phyloP scores from a whole-genome alignment of 169 alveolate genomes.

The Eimeria acervulina region DNA sequence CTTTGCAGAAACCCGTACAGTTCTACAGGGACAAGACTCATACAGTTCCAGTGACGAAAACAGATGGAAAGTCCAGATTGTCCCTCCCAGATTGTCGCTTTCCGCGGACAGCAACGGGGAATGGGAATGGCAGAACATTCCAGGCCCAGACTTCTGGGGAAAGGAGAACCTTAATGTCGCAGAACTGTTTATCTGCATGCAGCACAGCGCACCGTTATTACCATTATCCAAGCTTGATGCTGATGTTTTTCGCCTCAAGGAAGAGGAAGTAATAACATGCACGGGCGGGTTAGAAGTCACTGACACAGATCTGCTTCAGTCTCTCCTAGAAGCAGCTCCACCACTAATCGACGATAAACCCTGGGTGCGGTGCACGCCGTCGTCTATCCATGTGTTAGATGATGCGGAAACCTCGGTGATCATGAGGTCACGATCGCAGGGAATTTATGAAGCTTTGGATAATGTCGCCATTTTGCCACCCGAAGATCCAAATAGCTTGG shows the following conservation, averaged over 20 bases:
- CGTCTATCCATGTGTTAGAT: not conserved
- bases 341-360: slow-evolving; percentile 39
- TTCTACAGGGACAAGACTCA: not conserved
- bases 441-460: not conserved
- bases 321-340: slow-evolving; percentile 56
- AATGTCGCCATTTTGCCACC: slow-evolving; percentile 5
- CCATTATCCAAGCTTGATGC: slow-evolving; percentile 30
- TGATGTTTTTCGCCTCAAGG: slow-evolving; percentile 61
- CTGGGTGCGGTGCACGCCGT: not conserved
- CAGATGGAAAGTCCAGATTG: slow-evolving; percentile 22
- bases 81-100: slow-evolving; percentile 1
- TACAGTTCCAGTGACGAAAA: not conserved
- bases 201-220: slow-evolving; percentile 11
- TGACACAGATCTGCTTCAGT: slow-evolving; percentile 44
- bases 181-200: slow-evolving; percentile 51
- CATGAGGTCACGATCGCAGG: not conserved
- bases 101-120: slow-evolving; percentile 22
- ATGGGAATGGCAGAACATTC: slow-evolving; percentile 54
- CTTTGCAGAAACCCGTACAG: not conserved
- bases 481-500: slow-evolving; percentile 23
- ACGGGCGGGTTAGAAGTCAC: slow-evolving; percentile 68
- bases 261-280: slow-evolving; percentile 45
- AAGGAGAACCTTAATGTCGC: slow-evolving; percentile 29
- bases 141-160: slow-evolving; percentile 61
- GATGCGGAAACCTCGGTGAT: not conserved